phyloP scores from a whole-genome alignment of 192 early-diverging fungal species.

The Piromyces finnis region DNA sequence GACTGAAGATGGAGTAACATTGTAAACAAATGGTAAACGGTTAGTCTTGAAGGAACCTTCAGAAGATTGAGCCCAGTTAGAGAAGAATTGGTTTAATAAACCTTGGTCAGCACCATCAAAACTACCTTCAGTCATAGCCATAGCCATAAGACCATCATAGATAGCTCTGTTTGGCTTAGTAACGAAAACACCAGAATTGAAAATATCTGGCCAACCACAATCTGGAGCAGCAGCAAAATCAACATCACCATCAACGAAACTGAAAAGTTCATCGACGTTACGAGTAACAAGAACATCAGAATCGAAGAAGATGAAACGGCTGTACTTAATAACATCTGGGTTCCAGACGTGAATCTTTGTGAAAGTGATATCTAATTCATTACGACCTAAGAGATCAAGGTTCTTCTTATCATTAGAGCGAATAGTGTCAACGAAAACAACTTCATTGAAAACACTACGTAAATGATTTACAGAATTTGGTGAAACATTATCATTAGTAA shows the following conservation, averaged over 20 bases:
- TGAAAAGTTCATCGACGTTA: slow-evolving; percentile 71
- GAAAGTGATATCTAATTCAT: slow-evolving; percentile 73
- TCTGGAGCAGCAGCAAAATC: slow-evolving; percentile 74
- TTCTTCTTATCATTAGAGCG: slow-evolving; percentile 38
- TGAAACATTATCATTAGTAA: slow-evolving; percentile 36
- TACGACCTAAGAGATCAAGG: slow-evolving; percentile 60
- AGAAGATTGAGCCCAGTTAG: slow-evolving; percentile 33
- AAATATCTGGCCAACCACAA: slow-evolving; percentile 91
- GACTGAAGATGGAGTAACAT: slow-evolving; percentile 62
- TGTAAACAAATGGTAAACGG: slow-evolving; percentile 79
- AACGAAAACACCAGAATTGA: slow-evolving; percentile 92
- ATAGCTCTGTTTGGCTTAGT: slow-evolving; percentile 29
- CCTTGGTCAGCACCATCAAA: slow-evolving; percentile 78
- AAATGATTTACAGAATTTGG: slow-evolving; percentile 24
- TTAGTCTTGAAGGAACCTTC: slow-evolving; percentile 12
- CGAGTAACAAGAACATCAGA: slow-evolving; percentile 74
- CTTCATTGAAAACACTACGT: slow-evolving; percentile 38
- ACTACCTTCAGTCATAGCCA: slow-evolving; percentile 32
- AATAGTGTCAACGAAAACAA: slow-evolving; percentile 50
- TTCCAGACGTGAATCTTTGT: slow-evolving; percentile 83
- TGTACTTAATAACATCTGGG: slow-evolving; percentile 36
- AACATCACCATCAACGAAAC: slow-evolving; percentile 10
- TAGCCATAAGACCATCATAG: slow-evolving; percentile 25
- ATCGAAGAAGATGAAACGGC: slow-evolving; percentile 63
- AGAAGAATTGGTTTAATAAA: slow-evolving; percentile 74